Base-by-base conservation (phyloP, 176 grass and related monocot genomes). In the Aegilops speltoides region DNA sequence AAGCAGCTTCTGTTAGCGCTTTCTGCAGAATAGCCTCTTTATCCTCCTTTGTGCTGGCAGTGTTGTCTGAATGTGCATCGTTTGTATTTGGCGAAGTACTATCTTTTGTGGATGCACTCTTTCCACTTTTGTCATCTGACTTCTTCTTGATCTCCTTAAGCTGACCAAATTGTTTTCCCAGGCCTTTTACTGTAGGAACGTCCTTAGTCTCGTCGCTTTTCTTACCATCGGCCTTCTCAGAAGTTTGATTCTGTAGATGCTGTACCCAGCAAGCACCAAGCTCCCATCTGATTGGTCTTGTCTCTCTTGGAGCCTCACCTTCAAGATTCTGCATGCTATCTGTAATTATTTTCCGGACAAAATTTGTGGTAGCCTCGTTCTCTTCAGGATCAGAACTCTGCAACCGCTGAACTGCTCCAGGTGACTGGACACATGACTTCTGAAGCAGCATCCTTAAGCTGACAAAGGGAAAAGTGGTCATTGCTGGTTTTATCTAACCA, bases 241-340 rank as follows among this genome's bases (percentile, higher is more conserved):
- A 90, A 90, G 90, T 46, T 63, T 89, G 90, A 60, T 91, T 98
- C 76, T 98, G 97, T 85, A 98, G 83, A 91, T 98, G 92, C 25
- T 98, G 97, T 82, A 98, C 92, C 97, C 97, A 98, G 73, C 97
- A 98, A 82, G 97, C 94, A 72, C 97, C 97, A 81, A 98, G 97
- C 57, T 98, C 97, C 97, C 97, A 98, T 89, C 94, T 94, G 60
- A 95, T 95, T 31, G 87, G 84, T 79, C 83, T 92, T 85, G 78
- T 94, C 85, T 83, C 81, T 85, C 84, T 89, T 54, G 72, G 78
- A 82, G 64, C 63, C 80, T 94, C 94, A 60, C n/a, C 73, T 89
- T 98, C 88, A 88, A 98, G 91, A 85, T 91, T 98, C 50, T 75
- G 40, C 37, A 98, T 87, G 76, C 92, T 98, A 78, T 98, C 87